A percentile compares a stretch with the other conserved stretches of the same genome.
Conservation (phyloP, 2,329 filamentous ascomycete species). For the Capronia americana region DNA sequence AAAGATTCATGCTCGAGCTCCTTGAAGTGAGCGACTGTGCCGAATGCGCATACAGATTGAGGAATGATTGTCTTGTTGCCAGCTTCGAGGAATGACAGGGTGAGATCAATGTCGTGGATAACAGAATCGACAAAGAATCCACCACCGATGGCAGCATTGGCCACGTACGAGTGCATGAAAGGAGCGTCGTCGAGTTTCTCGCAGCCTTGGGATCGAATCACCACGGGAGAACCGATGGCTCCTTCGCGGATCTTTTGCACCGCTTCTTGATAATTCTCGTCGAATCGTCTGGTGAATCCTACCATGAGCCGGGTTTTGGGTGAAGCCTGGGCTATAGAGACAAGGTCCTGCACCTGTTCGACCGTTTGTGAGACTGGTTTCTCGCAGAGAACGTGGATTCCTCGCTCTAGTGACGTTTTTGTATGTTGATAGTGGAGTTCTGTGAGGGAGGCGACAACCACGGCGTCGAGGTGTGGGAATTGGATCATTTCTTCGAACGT, state of each 20-base stretch:
- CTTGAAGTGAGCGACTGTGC: constrained; percentile 46
- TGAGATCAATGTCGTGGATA: constrained; percentile 55
- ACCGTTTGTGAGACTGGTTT: constrained; percentile 55
- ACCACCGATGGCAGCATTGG: constrained; percentile 46
- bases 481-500: constrained; percentile 57
- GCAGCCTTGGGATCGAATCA: constrained; percentile 53
- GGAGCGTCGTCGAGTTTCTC: constrained; percentile 49
- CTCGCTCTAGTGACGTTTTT: constrained; percentile 61
- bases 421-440: constrained; percentile 64
- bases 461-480: constrained; percentile 54
- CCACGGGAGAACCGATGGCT: constrained; percentile 49
- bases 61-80: constrained; percentile 43
- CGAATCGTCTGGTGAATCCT: constrained; percentile 55
- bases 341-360: constrained; percentile 25
- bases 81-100: constrained; percentile 51
- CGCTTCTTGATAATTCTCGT: constrained; percentile 51
- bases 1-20: constrained; percentile 43
- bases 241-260: constrained; percentile 46
- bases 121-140: constrained; percentile 55
- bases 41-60: constrained; percentile 47
- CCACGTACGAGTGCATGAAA: constrained; percentile 51
- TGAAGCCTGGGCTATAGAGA: constrained; percentile 16
- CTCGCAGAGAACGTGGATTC: constrained; percentile 65
- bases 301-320: constrained; percentile 50
- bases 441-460: constrained; percentile 58